Evolutionary conservation across 192 early-diverging fungal genomes (phyloP).

Genomic region (Rhizophagus sp.): DNA sequence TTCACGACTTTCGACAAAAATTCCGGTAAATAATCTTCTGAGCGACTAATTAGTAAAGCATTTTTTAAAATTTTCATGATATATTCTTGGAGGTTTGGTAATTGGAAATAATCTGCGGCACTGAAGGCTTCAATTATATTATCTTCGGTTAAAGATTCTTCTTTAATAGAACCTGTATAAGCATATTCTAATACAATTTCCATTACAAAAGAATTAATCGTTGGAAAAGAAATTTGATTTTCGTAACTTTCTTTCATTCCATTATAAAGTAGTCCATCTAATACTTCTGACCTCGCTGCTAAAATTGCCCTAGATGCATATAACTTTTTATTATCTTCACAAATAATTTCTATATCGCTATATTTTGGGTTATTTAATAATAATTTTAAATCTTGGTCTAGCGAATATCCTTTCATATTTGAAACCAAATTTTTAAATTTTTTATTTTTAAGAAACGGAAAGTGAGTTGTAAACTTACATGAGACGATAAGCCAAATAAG

Average conservation of each 20-base stretch:
- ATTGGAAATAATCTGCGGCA: conserved; percentile 23
- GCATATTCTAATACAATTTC: conserved; percentile 1
- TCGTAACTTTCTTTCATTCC: conserved; percentile 6
- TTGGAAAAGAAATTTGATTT: conserved; percentile 18
- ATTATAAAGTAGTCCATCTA: conserved; percentile 7
- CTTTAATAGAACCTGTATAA: neutral
- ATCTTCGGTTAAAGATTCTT: neutral
- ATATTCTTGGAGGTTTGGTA: neutral
- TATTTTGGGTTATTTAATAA: conserved; percentile 14
- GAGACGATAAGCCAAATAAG: too few species aligned
- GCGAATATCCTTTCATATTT: neutral
- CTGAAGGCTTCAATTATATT: neutral
- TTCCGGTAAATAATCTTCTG: neutral
- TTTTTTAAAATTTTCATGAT: neutral
- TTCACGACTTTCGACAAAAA: neutral
- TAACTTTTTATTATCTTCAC: neutral
- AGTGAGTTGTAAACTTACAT: too few species aligned
- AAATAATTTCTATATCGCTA: conserved; percentile 5
- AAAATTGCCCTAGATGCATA: conserved; percentile 18
- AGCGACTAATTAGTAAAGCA: neutral
- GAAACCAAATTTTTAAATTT: too few species aligned
- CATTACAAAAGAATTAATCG: neutral
- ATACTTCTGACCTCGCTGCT: conserved; percentile 21
- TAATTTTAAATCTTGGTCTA: neutral
- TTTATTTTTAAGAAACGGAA: too few species aligned